These are phyloP conservation scores for Rhododendron ferrugineum DNA, from an alignment of 148 eudicot genomes.

Conservation along the genomic window DNA sequence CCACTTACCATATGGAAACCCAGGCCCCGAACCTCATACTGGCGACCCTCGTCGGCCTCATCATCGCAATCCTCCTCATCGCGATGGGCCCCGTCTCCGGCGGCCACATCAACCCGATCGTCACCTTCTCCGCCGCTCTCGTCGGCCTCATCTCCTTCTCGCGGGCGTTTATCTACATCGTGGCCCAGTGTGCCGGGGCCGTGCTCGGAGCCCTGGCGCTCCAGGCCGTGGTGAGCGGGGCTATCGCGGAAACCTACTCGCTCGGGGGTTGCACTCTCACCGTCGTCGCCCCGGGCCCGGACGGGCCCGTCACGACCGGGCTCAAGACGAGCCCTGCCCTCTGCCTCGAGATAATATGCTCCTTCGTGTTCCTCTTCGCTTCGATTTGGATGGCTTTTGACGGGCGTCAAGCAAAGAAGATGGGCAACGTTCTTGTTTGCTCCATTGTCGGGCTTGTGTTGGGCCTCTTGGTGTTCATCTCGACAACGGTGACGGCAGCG, in stretches of 20 bases:
- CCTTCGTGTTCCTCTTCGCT: slow-evolving; percentile 38
- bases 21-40: slow-evolving; percentile 26
- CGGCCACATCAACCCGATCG: slow-evolving; percentile 41
- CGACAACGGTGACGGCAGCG: background rate
- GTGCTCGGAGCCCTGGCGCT: slow-evolving; percentile 38
- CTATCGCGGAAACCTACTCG: slow-evolving; percentile 23
- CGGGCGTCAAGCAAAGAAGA: background rate
- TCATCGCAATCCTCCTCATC: slow-evolving; percentile 26
- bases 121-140: slow-evolving; percentile 37
- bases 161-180: slow-evolving; percentile 29
- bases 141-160: slow-evolving; percentile 36
- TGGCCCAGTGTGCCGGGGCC: slow-evolving; percentile 33
- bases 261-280: slow-evolving; percentile 45
- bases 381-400: slow-evolving; percentile 41
- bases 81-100: slow-evolving; percentile 35
- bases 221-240: slow-evolving; percentile 23
- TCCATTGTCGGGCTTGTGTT: background rate
- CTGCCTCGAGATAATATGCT: slow-evolving; percentile 32
- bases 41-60: slow-evolving; percentile 23
- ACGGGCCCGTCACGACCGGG: slow-evolving; percentile 29
- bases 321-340: slow-evolving; percentile 34
- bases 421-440: background rate
- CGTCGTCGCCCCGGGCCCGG: slow-evolving; percentile 26
- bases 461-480: slow-evolving; percentile 9
- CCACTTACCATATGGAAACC: slow-evolving; percentile 17